phyloP scores from a whole-genome alignment of 805 yeast genomes.

The Priceomyces castillae region DNA sequence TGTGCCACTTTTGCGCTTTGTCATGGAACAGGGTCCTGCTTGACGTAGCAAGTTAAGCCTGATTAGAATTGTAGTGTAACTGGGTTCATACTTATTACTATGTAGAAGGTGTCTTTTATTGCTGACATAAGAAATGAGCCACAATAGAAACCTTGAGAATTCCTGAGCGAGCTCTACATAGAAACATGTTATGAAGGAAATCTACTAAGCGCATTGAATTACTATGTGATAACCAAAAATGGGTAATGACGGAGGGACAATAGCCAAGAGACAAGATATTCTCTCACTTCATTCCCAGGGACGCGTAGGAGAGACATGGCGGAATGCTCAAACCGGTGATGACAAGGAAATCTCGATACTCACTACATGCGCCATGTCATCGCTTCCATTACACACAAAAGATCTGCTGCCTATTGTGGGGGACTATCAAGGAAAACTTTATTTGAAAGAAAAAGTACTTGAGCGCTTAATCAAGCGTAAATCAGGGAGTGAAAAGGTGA shows the following conservation, averaged over 20 bases:
- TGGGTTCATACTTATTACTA: too few species aligned
- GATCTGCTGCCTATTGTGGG: constrained; percentile 51
- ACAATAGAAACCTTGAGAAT: too few species aligned
- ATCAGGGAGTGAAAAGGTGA: constrained; percentile 15
- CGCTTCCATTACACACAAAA: constrained; percentile 34
- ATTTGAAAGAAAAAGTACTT: constrained; percentile 60
- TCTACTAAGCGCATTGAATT: background rate
- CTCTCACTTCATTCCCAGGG: constrained; percentile 20
- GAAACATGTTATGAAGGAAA: too few species aligned
- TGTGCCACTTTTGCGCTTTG: too few species aligned
- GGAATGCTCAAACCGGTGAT: constrained; percentile 9
- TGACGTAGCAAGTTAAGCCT: too few species aligned
- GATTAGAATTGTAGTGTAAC: too few species aligned
- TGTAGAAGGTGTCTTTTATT: too few species aligned
- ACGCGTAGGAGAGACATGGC: constrained; percentile 9
- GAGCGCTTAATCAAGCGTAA: constrained; percentile 46
- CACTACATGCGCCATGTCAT: constrained; percentile 48
- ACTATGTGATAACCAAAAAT: constrained; percentile 11
- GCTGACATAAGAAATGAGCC: too few species aligned
- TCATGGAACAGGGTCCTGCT: too few species aligned
- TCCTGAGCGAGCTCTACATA: too few species aligned
- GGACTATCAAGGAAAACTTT: constrained; percentile 66
- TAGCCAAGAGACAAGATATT: constrained; percentile 57
- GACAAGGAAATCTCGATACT: constrained; percentile 29
- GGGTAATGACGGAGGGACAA: constrained; percentile 71